Base-by-base conservation (phyloP, 495 filamentous ascomycete species). In the Daldinia vernicosa region DNA sequence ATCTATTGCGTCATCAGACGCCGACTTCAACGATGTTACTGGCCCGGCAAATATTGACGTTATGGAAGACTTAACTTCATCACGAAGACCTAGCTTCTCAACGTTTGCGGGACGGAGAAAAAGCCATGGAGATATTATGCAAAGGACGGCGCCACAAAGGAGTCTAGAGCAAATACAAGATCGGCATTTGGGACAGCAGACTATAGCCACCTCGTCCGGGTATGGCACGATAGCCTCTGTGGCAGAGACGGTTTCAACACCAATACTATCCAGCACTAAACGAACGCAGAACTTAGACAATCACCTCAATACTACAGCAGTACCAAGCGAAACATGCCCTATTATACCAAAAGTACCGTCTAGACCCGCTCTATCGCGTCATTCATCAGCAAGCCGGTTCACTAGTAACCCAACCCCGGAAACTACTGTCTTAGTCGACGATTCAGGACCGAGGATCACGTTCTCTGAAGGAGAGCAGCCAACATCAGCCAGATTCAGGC, bases 381-480 rank as follows among this genome's bases (percentile, higher is more conserved):
- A 82, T 66, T 82, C 80, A 65, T 89, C 80, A 15, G 81, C 76
- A 17, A 81, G 87, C 76, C 83, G 84, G 33, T 94, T 95, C 75
- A 90, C 89, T 19, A 92, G 89, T 53, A 88, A 86, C 22, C 87
- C 92, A n/a, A 88, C 92, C 9, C 92, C 93, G 0, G 88, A 90
- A 72, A 90, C 92, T 28, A 85, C 83, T 45, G 86, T 94, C 11
- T 86, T 89, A 9, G 81, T 80, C 1, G 91, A 91, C 40, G 87
- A 84, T 1, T 81, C 85, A 1, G 91, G 89, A 0, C 90, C 90
- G 2, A 89, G 83, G n/a, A 95, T 95, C 60, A 94, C 92, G 90
- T 94, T 95, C 75, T 85, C 85, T 12, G 79, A 90, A 76, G 50
- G 82, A 61, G 68, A 80, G 77, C 22, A 79, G 69, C 27, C 68